Evolutionary conservation across 345 rosid genomes (phyloP).

Genomic region (Erodium maritimum): DNA sequence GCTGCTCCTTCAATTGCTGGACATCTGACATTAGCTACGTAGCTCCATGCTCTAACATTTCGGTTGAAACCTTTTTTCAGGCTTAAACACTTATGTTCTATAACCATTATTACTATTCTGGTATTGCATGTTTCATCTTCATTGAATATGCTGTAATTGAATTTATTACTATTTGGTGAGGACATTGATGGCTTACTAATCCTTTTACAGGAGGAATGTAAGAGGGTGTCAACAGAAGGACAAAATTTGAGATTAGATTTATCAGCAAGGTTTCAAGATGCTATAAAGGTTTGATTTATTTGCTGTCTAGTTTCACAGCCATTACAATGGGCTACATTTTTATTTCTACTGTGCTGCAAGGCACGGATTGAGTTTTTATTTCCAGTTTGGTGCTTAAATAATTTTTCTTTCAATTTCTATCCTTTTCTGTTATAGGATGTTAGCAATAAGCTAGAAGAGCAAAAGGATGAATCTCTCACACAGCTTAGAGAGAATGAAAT

Average conservation of each 20-base stretch:
- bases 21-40: background rate
- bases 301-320: background rate
- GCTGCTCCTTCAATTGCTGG: background rate
- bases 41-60: no score
- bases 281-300: conserved; percentile 53
- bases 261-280: conserved; percentile 84
- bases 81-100: no score
- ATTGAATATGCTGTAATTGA: background rate
- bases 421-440: conserved; percentile 54
- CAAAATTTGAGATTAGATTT: conserved; percentile 77
- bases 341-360: background rate
- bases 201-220: conserved; percentile 77
- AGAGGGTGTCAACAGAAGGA: conserved; percentile 75
- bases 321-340: background rate
- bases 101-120: no score
- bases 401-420: background rate
- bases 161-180: background rate
- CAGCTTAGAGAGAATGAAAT: conserved; percentile 91
- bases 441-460: conserved; percentile 75
- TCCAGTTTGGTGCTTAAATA: no score
- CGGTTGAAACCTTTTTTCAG: no score
- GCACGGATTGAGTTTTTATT: no score
- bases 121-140: no score
- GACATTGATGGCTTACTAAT: conserved; percentile 10
- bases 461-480: conserved; percentile 68